Evolutionary conservation across 495 filamentous ascomycete genomes (phyloP).

Genomic region (Rusavskia elegans): DNA sequence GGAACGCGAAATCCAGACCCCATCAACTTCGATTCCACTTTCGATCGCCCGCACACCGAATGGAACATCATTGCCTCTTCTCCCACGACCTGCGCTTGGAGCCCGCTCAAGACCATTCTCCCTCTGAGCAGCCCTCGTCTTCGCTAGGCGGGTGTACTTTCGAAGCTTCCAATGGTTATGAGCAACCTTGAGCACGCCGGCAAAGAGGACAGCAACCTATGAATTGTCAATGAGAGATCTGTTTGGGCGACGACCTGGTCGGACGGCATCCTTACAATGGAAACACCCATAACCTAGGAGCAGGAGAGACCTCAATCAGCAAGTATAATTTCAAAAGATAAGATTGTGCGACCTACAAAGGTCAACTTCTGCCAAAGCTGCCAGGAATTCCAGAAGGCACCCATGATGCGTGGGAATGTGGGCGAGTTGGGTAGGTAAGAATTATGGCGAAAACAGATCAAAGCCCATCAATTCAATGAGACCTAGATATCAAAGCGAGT

Average conservation of each 20-base stretch:
- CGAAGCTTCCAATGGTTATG: conserved; percentile 48
- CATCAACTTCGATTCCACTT: conserved; percentile 69
- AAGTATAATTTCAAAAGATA: not conserved
- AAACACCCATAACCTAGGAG: conserved; percentile 24
- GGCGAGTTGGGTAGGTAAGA: not conserved
- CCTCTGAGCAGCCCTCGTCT: conserved; percentile 39
- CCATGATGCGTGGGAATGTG: conserved; percentile 2
- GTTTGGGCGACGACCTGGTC: not conserved
- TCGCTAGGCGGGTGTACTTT: conserved; percentile 49
- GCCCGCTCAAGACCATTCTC: conserved; percentile 24
- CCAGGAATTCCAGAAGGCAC: conserved; percentile 61
- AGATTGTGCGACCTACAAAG: conserved; percentile 44
- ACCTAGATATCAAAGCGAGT: not conserved
- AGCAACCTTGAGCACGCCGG: conserved; percentile 28
- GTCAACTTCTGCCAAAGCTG: conserved; percentile 80
- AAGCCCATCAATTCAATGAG: not conserved
- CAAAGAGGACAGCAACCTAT: conserved; percentile 30
- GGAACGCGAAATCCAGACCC: conserved; percentile 68
- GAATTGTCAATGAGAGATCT: conserved; percentile 18
- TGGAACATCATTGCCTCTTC: conserved; percentile 45
- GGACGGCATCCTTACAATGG: conserved; percentile 26
- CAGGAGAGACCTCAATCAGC: conserved; percentile 5
- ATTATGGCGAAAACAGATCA: not conserved
- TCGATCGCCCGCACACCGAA: conserved; percentile 86
- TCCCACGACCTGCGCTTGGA: conserved; percentile 18